phyloP scores from a whole-genome alignment of 1,284 basidiomycete genomes.

The Sporisorium graminicola region DNA sequence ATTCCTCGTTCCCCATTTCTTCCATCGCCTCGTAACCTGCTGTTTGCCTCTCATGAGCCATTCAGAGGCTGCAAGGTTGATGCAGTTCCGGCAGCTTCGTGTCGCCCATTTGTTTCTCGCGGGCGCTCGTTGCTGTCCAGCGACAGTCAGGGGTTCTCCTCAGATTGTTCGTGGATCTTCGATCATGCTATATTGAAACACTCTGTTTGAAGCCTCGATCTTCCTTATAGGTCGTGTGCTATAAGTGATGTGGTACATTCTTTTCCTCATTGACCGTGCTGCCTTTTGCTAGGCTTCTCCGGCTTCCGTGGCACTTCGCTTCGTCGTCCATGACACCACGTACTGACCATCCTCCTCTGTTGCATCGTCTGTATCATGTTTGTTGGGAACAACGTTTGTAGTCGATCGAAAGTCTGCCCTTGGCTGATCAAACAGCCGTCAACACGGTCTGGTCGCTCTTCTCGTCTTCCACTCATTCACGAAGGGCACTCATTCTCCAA shows the following conservation, averaged over 20 bases:
- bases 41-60: not conserved
- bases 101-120: conserved; percentile 19
- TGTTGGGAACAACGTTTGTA: conserved; percentile 67
- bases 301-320: not conserved
- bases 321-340: conserved; percentile 11
- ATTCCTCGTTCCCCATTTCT: conserved; percentile 1
- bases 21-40: conserved; percentile 6
- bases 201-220: conserved; percentile 67
- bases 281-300: not conserved
- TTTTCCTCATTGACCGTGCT: not conserved
- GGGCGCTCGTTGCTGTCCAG: conserved; percentile 35
- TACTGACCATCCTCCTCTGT: conserved; percentile 15
- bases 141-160: conserved; percentile 11
- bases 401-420: conserved; percentile 92
- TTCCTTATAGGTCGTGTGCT: conserved; percentile 57
- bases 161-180: conserved; percentile 14
- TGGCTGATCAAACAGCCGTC: conserved; percentile 88
- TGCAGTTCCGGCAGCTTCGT: conserved; percentile 43
- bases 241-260: conserved; percentile 61
- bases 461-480: conserved; percentile 89
- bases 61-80: conserved; percentile 7
- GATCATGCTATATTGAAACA: conserved; percentile 50
- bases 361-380: conserved; percentile 2
- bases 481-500: conserved; percentile 92
- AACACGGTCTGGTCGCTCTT: conserved; percentile 97